phyloP scores from a whole-genome alignment of 305 asterid species.

The Solanum aculeatissimum region DNA sequence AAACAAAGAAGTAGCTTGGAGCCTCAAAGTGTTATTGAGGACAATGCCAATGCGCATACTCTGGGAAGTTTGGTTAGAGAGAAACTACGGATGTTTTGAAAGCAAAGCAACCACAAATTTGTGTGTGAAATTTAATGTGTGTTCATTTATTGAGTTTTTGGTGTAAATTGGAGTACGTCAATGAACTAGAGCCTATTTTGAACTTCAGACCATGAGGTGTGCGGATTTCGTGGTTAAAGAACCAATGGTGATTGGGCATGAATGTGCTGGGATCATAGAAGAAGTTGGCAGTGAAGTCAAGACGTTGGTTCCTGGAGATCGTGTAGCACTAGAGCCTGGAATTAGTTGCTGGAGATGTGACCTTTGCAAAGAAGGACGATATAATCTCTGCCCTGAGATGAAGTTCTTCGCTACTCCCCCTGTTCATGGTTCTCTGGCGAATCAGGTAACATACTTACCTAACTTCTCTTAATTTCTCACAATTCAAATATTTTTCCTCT shows the following conservation, averaged over 20 bases:
- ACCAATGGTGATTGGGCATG: conserved; percentile 96
- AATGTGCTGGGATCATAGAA: conserved; percentile 83
- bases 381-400: conserved; percentile 80
- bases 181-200: not conserved
- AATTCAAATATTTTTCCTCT: not conserved
- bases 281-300: conserved; percentile 75
- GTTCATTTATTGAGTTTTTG: not conserved
- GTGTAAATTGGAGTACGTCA: not conserved
- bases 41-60: not conserved
- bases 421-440: conserved; percentile 82
- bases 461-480: not conserved
- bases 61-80: not conserved
- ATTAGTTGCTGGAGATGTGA: conserved; percentile 77
- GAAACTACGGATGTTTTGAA: not conserved
- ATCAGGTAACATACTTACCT: conserved; percentile 37
- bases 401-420: conserved; percentile 92
- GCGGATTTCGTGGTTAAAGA: conserved; percentile 75
- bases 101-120: not conserved
- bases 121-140: not conserved
- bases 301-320: conserved; percentile 61
- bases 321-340: conserved; percentile 83
- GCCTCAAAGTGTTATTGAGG: not conserved
- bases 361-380: conserved; percentile 74
- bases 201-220: conserved; percentile 45
- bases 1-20: not conserved